A percentile compares a stretch with the other conserved stretches of the same genome.
Conservation (phyloP, 257 asterid genomes). For the Henckelia pumila region DNA sequence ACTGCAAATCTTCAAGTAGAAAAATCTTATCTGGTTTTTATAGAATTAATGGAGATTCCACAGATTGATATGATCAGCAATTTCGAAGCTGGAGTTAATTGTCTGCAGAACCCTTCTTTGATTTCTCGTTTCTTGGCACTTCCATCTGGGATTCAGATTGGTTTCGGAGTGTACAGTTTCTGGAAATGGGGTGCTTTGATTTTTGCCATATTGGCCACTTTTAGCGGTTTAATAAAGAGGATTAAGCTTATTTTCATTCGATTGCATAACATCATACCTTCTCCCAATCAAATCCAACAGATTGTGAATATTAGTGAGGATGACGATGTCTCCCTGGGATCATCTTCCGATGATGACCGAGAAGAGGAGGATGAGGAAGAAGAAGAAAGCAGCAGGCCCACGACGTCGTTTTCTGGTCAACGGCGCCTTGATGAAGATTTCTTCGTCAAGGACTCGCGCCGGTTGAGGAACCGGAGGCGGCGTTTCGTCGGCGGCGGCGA, state of each 20-base stretch:
- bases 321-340: constrained; percentile 38
- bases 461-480: constrained; percentile 35
- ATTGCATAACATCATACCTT: constrained; percentile 45
- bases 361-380: constrained; percentile 39
- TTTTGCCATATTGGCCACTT: constrained; percentile 64
- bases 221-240: constrained; percentile 53
- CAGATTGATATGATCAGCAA: constrained; percentile 59
- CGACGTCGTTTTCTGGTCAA: constrained; percentile 35
- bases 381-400: constrained; percentile 13
- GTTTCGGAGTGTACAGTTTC: constrained; percentile 37
- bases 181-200: constrained; percentile 94
- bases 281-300: constrained; percentile 40
- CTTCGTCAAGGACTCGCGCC: constrained; percentile 43
- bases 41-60: constrained; percentile 58
- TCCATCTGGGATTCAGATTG: constrained; percentile 29
- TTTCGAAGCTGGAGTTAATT: constrained; percentile 71
- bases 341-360: constrained; percentile 44
- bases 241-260: constrained; percentile 49
- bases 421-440: constrained; percentile 39
- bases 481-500: constrained; percentile 31
- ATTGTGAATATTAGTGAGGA: constrained; percentile 54
- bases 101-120: constrained; percentile 61
- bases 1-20: background rate
- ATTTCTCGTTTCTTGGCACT: constrained; percentile 42
- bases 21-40: background rate